A percentile compares a stretch with the other conserved stretches of the same genome.
Conservation (phyloP, 495 filamentous ascomycete genomes). For the Immersiella caudata region DNA sequence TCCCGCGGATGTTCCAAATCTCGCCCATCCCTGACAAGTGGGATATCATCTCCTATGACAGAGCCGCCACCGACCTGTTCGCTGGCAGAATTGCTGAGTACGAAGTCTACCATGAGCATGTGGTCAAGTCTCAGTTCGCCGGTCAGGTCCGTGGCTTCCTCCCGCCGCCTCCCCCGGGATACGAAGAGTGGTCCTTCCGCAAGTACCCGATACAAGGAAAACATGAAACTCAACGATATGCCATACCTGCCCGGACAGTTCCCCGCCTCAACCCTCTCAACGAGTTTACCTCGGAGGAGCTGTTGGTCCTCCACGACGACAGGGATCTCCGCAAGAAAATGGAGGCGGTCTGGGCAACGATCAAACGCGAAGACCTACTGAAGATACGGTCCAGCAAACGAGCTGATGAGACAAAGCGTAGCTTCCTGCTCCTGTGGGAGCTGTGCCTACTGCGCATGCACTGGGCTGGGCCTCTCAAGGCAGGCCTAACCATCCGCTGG, state of each 20-base stretch:
- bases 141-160: too few species aligned
- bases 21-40: background rate
- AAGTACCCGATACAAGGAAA: background rate
- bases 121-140: too few species aligned
- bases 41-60: too few species aligned
- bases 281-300: background rate
- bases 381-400: background rate
- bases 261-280: background rate
- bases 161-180: too few species aligned
- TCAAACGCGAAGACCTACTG: background rate
- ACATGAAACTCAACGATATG: background rate
- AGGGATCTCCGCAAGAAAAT: background rate
- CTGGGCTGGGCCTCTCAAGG: background rate
- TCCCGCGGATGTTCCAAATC: background rate
- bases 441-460: background rate
- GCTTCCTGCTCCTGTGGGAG: background rate
- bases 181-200: too few species aligned
- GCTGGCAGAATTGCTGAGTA: too few species aligned
- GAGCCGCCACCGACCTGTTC: too few species aligned
- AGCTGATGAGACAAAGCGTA: background rate
- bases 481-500: background rate
- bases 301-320: background rate
- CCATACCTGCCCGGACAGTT: background rate
- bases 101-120: too few species aligned
- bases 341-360: background rate